Base-by-base conservation (phyloP, 2,329 filamentous ascomycete species). In the Cytospora leucostoma region DNA sequence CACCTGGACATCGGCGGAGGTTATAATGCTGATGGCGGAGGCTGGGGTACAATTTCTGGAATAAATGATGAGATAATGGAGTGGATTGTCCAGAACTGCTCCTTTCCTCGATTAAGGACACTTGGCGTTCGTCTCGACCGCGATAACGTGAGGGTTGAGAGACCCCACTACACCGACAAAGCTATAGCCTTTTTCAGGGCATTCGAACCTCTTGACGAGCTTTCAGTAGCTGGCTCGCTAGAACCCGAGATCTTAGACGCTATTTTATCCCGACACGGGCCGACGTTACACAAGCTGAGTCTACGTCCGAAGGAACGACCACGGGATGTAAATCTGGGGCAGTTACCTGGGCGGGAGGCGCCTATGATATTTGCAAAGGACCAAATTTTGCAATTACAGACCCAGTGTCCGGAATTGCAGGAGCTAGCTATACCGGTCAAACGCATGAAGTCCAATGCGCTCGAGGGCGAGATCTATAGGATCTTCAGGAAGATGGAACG, bases 121-220 rank as follows among this genome's bases (percentile, higher is more conserved):
- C 52, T 63, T 52, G 27, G 44, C 1, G 11, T 59, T 12, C 40
- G 40, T 4, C 11, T 63, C 10, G 1, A 10, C 1, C 52, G 62
- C 44, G 12, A 52, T 21, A 17, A 56, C 17, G 0, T 8, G 4
- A n/a, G 1, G 7, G 4, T 35, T 17, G 52, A 51, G 34, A 57
- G 33, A 32, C 44, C 62, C 0, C 4, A 56, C 5, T 60, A 60
- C 21, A 57, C 40, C 13, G 32, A 32, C 3, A 21, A 49, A 10
- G 38, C 52, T 7, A 33, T 32, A 13, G 19, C 62, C 3, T 21
- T 60, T 19, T 49, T 60, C 62, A 44, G 12, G 13, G 5, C 35
- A 15, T 33, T 64, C 15, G 44, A 56, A 17, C 56, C 62, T 21
- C 56, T 64, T 11, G 15, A 56, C 2, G 52, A 63, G 57, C 51